Evolutionary conservation across 23 red algal species (phyloP).

Genomic region (Gracilaria caudata): DNA sequence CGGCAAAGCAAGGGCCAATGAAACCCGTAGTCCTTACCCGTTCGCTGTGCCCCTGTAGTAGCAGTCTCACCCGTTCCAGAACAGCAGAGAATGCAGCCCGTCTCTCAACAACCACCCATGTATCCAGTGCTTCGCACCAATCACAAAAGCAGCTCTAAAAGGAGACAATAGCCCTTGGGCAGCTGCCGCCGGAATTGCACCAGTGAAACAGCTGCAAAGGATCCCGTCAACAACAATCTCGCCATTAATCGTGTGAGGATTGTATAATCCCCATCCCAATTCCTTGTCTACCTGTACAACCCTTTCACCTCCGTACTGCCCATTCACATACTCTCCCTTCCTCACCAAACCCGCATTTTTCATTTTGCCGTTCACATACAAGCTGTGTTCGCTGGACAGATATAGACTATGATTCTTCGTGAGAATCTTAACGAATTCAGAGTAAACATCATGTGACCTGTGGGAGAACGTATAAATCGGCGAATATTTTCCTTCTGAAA

Average conservation of each 20-base stretch:
- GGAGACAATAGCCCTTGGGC: conserved; percentile 22
- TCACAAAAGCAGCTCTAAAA: not conserved
- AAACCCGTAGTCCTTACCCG: no score
- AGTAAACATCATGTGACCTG: not conserved
- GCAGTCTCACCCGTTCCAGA: not conserved
- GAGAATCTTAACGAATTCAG: conserved; percentile 37
- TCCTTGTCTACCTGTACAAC: not conserved
- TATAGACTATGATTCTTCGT: not conserved
- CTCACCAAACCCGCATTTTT: not conserved
- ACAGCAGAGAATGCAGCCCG: not conserved
- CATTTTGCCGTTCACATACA: conserved; percentile 40
- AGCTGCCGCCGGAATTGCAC: not conserved
- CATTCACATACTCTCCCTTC: conserved; percentile 22
- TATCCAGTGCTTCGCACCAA: not conserved
- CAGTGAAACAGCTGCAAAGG: conserved; percentile 21
- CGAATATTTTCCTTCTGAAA: conserved; percentile 6
- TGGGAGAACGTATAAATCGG: conserved; percentile 62
- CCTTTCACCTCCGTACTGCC: not conserved
- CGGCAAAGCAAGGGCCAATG: no score
- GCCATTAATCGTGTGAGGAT: conserved; percentile 39
- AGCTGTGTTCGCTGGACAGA: conserved; percentile 7
- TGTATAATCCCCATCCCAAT: conserved; percentile 20
- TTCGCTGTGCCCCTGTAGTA: no score
- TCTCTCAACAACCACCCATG: not conserved
- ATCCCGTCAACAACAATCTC: conserved; percentile 42